Evolutionary conservation across 805 yeast species (phyloP).

Genomic region (Candida golubevii): DNA sequence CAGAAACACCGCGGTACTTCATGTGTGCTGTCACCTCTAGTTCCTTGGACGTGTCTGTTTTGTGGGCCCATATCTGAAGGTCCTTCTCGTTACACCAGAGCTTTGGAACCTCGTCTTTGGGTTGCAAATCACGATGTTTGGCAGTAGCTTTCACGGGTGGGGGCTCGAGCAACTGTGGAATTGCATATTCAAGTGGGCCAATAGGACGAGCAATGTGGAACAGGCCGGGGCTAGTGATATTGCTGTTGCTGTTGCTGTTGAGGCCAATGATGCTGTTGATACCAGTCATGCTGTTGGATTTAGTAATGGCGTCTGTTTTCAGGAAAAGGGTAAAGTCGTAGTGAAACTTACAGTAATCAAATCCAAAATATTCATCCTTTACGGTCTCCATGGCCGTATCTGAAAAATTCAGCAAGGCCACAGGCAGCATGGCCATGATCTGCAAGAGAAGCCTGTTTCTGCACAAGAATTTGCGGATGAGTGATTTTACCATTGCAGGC

Average conservation of each 20-base stretch:
- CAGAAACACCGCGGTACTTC: constrained; percentile 34
- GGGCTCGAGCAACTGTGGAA: background rate
- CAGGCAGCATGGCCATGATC: background rate
- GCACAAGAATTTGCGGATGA: background rate
- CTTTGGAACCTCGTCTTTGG: background rate
- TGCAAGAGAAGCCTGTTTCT: constrained; percentile 2
- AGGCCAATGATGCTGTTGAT: too few species aligned
- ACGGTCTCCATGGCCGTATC: background rate
- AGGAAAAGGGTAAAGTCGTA: background rate
- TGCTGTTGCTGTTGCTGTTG: too few species aligned
- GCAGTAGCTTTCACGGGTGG: background rate
- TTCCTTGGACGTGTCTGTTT: background rate
- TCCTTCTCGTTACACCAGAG: constrained; percentile 4
- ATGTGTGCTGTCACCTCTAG: constrained; percentile 27
- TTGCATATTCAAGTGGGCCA: background rate
- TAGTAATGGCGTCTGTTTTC: background rate
- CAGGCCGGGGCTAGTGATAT: background rate
- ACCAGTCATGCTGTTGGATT: background rate
- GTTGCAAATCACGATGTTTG: constrained; percentile 4
- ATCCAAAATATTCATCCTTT: constrained; percentile 9
- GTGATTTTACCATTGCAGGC: background rate
- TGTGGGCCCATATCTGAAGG: constrained; percentile 8
- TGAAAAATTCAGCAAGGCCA: background rate
- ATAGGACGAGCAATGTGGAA: background rate
- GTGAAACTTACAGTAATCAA: constrained; percentile 7